Evolutionary conservation across 2,329 filamentous ascomycete species (phyloP).

Genomic region (Curvularia lunata): DNA sequence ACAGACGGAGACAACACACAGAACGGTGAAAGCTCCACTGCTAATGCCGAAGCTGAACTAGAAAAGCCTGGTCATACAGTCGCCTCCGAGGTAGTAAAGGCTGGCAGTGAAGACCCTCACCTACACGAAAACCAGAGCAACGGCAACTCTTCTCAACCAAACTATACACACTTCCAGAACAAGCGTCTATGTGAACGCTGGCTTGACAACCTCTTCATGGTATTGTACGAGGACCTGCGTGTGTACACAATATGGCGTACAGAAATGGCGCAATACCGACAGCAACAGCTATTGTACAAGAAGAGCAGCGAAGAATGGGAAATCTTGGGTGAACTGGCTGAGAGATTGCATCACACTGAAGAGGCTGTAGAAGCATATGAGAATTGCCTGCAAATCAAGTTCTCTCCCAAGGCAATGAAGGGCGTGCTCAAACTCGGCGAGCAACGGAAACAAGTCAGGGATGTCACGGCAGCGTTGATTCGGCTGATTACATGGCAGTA

Average conservation of each 20-base stretch:
- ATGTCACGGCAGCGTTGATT: slow-evolving; percentile 84
- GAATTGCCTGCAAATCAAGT: slow-evolving; percentile 82
- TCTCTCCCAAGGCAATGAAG: slow-evolving; percentile 89
- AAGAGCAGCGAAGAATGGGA: slow-evolving; percentile 99
- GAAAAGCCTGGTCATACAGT: slow-evolving; percentile 83
- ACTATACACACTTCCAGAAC: slow-evolving; percentile 91
- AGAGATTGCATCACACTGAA: slow-evolving; percentile 87
- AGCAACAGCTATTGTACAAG: slow-evolving; percentile 93
- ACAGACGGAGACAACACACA: slow-evolving; percentile 39
- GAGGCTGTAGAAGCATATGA: slow-evolving; percentile 94
- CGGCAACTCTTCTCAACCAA: slow-evolving; percentile 59
- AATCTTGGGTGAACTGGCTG: slow-evolving; percentile 89
- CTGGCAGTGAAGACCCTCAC: slow-evolving; percentile 68
- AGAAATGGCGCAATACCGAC: slow-evolving; percentile 93
- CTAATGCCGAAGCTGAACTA: slow-evolving; percentile 52
- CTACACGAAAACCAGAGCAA: slow-evolving; percentile 57
- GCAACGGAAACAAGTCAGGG: slow-evolving; percentile 76
- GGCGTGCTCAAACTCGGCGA: slow-evolving; percentile 84
- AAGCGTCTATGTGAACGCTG: slow-evolving; percentile 97
- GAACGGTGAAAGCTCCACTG: slow-evolving; percentile 37
- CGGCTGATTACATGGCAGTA: slow-evolving; percentile 97
- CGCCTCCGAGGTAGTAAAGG: slow-evolving; percentile 77
- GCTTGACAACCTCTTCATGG: slow-evolving; percentile 99
- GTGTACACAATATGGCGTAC: slow-evolving; percentile 99
- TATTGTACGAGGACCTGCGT: slow-evolving; percentile 94